Percentiles rank a stretch among this genome's conserved stretches.
phyloP scores from a whole-genome alignment of 208 protist species.

The Leishmania lainsoni region DNA sequence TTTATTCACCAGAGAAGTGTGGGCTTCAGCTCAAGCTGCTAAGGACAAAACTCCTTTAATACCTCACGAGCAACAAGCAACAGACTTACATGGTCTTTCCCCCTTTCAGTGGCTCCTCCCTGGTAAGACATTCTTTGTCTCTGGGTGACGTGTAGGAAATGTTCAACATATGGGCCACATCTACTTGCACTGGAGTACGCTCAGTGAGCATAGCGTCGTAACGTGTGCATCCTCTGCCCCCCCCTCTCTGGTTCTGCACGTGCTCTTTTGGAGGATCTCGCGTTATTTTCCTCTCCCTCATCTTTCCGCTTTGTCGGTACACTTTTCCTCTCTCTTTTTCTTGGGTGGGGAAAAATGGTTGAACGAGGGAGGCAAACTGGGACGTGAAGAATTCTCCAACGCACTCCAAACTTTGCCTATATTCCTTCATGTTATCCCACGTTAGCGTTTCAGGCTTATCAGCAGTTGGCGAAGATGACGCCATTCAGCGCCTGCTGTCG shows the following conservation, averaged over 20 bases:
- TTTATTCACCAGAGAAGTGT: neutral
- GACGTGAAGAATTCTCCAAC: neutral
- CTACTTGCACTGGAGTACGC: neutral
- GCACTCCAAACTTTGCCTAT: neutral
- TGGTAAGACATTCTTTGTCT: too few relatives aligned
- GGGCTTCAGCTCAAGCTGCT: neutral
- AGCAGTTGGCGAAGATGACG: conserved; percentile 38
- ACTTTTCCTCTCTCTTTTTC: neutral
- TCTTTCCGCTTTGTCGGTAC: neutral
- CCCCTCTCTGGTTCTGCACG: neutral
- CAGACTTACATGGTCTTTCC: too few relatives aligned
- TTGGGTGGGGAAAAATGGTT: neutral
- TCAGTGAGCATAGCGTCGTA: neutral
- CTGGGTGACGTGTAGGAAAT: neutral
- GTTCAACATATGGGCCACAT: neutral
- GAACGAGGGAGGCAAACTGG: neutral
- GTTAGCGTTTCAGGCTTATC: conserved; percentile 62
- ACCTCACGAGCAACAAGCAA: neutral
- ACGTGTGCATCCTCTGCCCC: neutral
- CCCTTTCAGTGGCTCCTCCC: too few relatives aligned
- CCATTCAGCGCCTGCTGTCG: conserved; percentile 40
- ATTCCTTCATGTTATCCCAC: conserved; percentile 28
- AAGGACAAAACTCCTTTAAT: too few relatives aligned
- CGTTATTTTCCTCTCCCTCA: neutral
- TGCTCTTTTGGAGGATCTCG: neutral